These are phyloP conservation scores for Conoideocrella luteorostrata DNA, from an alignment of 2,329 filamentous ascomycete genomes.

Conservation along the genomic window DNA sequence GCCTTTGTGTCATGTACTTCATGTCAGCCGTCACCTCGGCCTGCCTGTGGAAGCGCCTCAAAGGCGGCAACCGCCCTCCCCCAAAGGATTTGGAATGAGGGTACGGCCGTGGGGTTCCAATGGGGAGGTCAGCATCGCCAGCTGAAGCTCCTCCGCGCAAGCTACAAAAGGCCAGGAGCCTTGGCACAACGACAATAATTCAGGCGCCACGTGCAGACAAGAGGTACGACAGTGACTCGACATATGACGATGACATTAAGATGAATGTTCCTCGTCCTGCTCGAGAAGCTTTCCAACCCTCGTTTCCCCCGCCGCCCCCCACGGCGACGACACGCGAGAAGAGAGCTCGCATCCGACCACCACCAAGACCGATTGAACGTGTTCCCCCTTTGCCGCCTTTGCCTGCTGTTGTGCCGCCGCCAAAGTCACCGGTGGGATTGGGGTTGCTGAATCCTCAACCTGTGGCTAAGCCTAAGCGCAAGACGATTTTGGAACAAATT, in stretches of 20 bases:
- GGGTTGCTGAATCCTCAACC: slow-evolving; percentile 8
- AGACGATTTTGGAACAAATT: slow-evolving; percentile 40
- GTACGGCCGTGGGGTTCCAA: slow-evolving; percentile 36
- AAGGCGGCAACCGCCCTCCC: slow-evolving; percentile 27
- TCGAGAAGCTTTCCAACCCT: slow-evolving; percentile 14
- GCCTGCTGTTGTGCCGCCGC: slow-evolving; percentile 11
- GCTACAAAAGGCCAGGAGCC: slow-evolving; percentile 23
- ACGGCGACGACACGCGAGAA: slow-evolving; percentile 25
- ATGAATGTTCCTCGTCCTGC: slow-evolving; percentile 14
- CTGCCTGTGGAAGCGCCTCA: slow-evolving; percentile 57
- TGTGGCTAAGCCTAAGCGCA: slow-evolving; percentile 31
- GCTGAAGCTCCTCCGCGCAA: slow-evolving; percentile 12
- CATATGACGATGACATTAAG: slow-evolving; percentile 23
- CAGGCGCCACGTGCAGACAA: slow-evolving; percentile 20
- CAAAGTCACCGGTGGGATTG: slow-evolving; percentile 6
- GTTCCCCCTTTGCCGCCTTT: slow-evolving; percentile 21
- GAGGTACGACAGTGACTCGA: slow-evolving; percentile 25
- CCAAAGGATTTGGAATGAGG: slow-evolving; percentile 47
- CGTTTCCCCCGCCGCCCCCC: slow-evolving; percentile 24
- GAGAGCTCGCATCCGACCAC: slow-evolving; percentile 15
- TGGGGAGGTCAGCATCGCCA: slow-evolving; percentile 9
- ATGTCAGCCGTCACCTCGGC: slow-evolving; percentile 52
- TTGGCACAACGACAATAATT: slow-evolving; percentile 32
- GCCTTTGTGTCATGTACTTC: slow-evolving; percentile 65
- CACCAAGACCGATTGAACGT: slow-evolving; percentile 20